A percentile compares a stretch with the other conserved stretches of the same genome.
Evolutionary conservation across 371 early-diverging fungal genomes (phyloP).

Genomic region (Syncephalastrum contaminatum): DNA sequence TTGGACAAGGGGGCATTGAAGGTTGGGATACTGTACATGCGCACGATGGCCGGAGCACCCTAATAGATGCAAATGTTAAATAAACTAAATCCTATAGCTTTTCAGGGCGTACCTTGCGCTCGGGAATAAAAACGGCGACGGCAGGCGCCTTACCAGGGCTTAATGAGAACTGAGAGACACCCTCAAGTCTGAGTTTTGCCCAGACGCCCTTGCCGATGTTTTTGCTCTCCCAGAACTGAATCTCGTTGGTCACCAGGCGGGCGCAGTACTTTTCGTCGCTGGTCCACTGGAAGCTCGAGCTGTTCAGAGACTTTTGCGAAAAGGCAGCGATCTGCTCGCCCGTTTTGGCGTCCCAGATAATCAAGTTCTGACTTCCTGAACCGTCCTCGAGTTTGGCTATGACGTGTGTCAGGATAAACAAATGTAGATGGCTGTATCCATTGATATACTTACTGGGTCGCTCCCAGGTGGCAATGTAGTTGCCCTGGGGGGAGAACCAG

Average conservation of each 20-base stretch:
- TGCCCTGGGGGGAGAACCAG: conserved; percentile 89
- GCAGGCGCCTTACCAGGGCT: conserved; percentile 85
- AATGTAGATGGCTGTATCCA: not conserved
- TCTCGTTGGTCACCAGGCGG: conserved; percentile 81
- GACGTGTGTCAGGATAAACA: not conserved
- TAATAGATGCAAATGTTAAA: conserved; percentile 10
- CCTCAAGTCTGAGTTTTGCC: conserved; percentile 75
- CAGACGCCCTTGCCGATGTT: conserved; percentile 58
- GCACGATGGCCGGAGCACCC: conserved; percentile 79
- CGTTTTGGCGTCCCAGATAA: conserved; percentile 76
- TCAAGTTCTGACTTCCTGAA: conserved; percentile 71
- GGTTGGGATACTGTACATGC: conserved; percentile 78
- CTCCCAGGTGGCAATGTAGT: conserved; percentile 86
- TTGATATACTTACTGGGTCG: conserved; percentile 63
- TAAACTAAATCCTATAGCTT: no score
- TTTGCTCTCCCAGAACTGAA: conserved; percentile 85
- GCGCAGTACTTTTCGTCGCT: conserved; percentile 88
- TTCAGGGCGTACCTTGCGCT: conserved; percentile 55
- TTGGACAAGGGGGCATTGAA: conserved; percentile 74
- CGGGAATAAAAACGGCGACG: conserved; percentile 88
- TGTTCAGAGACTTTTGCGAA: conserved; percentile 76
- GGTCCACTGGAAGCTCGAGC: conserved; percentile 91
- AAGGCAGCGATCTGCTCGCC: conserved; percentile 73
- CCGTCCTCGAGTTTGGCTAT: conserved; percentile 76
- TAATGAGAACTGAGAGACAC: conserved; percentile 78